Evolutionary conservation across 352 stramenopile genomes (phyloP), one percentile per base, ranked within the genome.

Genomic region (Globisporangium parvum): DNA sequence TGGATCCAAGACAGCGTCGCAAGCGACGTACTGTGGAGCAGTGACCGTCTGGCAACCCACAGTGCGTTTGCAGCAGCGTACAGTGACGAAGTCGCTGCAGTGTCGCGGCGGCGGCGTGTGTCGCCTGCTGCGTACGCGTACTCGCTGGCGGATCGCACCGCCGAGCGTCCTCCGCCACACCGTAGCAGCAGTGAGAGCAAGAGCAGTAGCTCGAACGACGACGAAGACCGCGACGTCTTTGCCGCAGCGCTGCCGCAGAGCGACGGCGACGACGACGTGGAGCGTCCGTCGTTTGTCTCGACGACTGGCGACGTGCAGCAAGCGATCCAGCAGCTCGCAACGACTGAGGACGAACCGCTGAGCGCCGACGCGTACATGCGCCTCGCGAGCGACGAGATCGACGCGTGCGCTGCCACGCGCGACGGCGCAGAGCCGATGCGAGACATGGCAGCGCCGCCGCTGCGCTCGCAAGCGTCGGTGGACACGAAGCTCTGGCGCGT

Each of bases 291-390:
- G 5, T 89, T 85, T 31, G 60, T 94, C 35, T 94, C 84, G 4
- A 92, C 78, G 3, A 74, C 88, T 39, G 77, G 80, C 45, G 70
- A 67, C 39, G 26, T 23, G 12, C 33, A 35, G 50, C 55, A 57
- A 23, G 18, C 33, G 28, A 24, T 57, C 18, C 40, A 55, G 57
- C 49, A 18, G 57, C 51, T n/a, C 23, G 40, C 23, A 53, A 44
- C 26, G 49, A 61, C 11, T 2, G 51, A 47, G 5, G 60, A 67
- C 12, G 75, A 72, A 20, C 66, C 67, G 21, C 75, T 71, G 10
- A 93, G 77, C 48, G 75, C 80, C 12, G 84, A 93, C 45, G 73
- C 71, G 17, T 93, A 76, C 65, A 93, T 93, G 78, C 75, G 83
- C 17, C 69, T 91, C 23, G 84, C 84, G 28, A 87, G 66, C 46